These are phyloP conservation scores for Prunus fruticosa DNA, from an alignment of 306 rosid genomes.

Conservation along the genomic window DNA sequence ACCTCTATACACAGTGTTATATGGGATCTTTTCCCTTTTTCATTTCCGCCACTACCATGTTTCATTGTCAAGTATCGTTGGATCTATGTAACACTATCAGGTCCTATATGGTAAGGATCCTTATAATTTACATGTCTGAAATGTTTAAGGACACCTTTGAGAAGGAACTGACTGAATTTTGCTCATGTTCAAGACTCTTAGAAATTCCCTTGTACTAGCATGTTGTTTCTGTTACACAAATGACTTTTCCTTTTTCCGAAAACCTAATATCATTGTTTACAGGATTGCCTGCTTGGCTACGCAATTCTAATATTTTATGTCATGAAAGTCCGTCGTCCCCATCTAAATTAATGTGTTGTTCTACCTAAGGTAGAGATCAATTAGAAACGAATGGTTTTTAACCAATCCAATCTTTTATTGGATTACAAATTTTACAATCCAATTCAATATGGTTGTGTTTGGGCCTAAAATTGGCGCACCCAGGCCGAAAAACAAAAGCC, in stretches of 20 bases:
- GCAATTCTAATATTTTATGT: too few relatives aligned
- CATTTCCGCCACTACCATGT: neutral
- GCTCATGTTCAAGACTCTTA: neutral
- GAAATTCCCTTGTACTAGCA: neutral
- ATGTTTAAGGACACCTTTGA: neutral
- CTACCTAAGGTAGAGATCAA: too few relatives aligned
- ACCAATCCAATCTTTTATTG: too few relatives aligned
- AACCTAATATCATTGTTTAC: neutral
- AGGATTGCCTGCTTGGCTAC: too few relatives aligned
- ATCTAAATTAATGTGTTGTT: too few relatives aligned
- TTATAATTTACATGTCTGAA: neutral
- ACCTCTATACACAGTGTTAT: conserved; percentile 1
- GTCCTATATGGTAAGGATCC: neutral
- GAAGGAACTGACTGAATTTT: conserved; percentile 2
- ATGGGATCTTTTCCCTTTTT: neutral
- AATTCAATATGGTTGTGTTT: too few relatives aligned
- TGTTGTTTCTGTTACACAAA: neutral
- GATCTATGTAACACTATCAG: conserved; percentile 7
- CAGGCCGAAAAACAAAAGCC: too few relatives aligned
- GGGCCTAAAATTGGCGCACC: too few relatives aligned
- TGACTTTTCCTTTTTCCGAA: neutral
- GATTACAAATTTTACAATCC: too few relatives aligned
- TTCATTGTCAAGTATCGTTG: conserved; percentile 3
- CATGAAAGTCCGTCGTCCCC: too few relatives aligned
- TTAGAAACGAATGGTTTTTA: too few relatives aligned